Conservation (phyloP, 768 basidiomycete genomes). For the Amanita muscaria region DNA sequence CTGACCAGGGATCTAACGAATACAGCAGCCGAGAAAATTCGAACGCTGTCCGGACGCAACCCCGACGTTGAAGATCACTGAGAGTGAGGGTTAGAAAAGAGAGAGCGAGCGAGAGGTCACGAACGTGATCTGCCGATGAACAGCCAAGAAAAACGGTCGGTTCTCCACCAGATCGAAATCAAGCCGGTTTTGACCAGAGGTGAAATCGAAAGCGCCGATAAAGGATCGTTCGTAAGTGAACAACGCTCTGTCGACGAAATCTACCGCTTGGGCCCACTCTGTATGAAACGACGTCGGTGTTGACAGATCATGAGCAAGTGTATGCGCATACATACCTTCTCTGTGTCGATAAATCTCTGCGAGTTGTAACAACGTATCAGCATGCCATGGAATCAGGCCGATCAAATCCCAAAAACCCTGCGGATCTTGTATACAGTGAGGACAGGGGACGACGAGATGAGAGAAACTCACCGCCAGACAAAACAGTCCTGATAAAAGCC, state of each 20-base stretch:
- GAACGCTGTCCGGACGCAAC: constrained; percentile 83
- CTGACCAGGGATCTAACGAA: constrained; percentile 76
- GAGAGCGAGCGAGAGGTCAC: constrained; percentile 16
- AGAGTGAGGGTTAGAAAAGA: neutral
- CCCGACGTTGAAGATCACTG: constrained; percentile 82
- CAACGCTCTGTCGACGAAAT: constrained; percentile 86
- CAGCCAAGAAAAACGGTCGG: constrained; percentile 81
- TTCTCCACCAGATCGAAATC: constrained; percentile 91
- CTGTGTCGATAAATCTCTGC: constrained; percentile 80
- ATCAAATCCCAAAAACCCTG: constrained; percentile 70
- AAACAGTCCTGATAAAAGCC: constrained; percentile 73
- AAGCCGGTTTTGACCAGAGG: constrained; percentile 70
- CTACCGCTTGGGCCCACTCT: constrained; percentile 81
- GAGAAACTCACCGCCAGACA: constrained; percentile 60
- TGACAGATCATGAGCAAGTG: too few relatives aligned
- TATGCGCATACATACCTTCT: constrained; percentile 47
- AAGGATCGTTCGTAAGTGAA: constrained; percentile 92
- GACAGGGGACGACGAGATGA: too few relatives aligned
- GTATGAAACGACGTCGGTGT: neutral
- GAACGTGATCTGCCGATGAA: constrained; percentile 78
- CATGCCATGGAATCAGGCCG: constrained; percentile 82
- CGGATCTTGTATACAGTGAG: constrained; percentile 42
- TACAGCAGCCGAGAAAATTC: constrained; percentile 85
- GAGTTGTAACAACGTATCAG: constrained; percentile 82
- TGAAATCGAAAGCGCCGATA: constrained; percentile 79